Evolutionary conservation across 257 asterid genomes (phyloP).

Genomic region (Jacaranda mimosifolia): DNA sequence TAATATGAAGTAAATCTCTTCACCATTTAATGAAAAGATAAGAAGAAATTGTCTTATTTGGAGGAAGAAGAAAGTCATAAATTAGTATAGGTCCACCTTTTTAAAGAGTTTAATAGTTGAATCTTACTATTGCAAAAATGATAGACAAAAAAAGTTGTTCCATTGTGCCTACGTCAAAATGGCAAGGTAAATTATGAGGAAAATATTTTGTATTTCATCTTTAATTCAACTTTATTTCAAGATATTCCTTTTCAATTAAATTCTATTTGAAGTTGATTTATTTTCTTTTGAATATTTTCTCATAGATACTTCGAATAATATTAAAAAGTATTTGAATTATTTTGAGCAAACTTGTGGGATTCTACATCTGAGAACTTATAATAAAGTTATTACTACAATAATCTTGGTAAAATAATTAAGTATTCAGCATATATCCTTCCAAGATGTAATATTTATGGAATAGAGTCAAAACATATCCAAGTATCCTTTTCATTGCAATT

Average conservation of each 20-base stretch:
- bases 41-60: conserved; percentile 20
- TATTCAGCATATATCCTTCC: neutral
- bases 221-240: neutral
- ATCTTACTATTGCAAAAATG: neutral
- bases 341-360: too few species aligned
- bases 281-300: neutral
- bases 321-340: neutral
- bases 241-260: neutral
- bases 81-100: neutral
- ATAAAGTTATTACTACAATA: neutral
- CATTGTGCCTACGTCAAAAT: neutral
- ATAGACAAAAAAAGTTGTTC: neutral
- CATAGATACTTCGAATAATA: neutral
- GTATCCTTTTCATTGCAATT: neutral
- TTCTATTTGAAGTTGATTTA: neutral
- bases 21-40: neutral
- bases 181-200: neutral
- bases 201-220: neutral
- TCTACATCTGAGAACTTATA: neutral
- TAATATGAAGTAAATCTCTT: too few species aligned
- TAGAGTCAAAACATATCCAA: conserved; percentile 1
- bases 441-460: neutral
- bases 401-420: neutral
- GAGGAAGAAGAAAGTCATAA: neutral
- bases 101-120: neutral